Evolutionary conservation across 805 yeast genomes (phyloP), one percentile per base, ranked within the genome.

Genomic region (Cyberlindnera mrakii): DNA sequence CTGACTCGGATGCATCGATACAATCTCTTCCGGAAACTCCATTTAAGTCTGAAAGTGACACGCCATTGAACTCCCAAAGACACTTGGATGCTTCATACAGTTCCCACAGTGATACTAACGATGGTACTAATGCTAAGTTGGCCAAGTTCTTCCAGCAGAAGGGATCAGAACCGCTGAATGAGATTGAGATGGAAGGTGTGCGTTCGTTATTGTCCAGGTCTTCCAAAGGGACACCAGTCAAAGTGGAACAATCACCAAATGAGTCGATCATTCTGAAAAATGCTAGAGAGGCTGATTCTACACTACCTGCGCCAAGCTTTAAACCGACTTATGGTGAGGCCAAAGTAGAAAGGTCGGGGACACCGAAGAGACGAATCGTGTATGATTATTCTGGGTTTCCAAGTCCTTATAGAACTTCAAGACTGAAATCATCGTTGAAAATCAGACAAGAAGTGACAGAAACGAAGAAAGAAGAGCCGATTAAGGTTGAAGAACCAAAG

Each of bases 101-200:
- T 23, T 23, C 27, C 27, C 27, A 23, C 27, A 2, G 11, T 23
- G 27, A 23, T 10, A 23, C 2, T 23, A 11, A 23, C 27, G 11
- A 23, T 23, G 42, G 65, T 71, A 14, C 80, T 82, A 83, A 82
- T 63, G 78, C 75, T 27, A 72, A 75, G 29, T 63, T 86, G 38
- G 82, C 88, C 11, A 76, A 72, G 25, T 86, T 87, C 57, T 86
- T 86, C 60, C 70, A 70, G n/a, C 67, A 65, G 35, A 86, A 85
- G 58, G 95, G 95, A n/a, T 75, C 79, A 43, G 64, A 64, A n/a
- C 88, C 91, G 5, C 67, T 87, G 47, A 70, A 80, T 13, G 87
- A 81, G 19, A 69, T 85, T 35, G 96, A 87, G 59, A 74, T 80
- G 54, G 91, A 83, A 61, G 95, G 95, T n/a, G 91, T 86, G 1